phyloP scores from a whole-genome alignment of 805 yeast genomes.

The Candida gorgasii region DNA sequence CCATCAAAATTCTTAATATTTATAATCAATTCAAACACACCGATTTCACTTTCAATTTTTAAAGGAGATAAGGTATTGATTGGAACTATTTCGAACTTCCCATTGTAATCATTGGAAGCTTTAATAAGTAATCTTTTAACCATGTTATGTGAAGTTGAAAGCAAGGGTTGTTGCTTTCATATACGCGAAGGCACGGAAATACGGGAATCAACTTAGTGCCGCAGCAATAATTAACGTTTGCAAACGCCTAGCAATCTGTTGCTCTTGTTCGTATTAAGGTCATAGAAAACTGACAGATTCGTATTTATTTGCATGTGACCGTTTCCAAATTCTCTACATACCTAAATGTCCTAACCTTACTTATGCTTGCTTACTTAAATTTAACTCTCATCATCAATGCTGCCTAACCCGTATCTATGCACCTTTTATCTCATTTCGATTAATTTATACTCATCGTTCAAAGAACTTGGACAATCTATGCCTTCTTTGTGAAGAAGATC shows the following conservation, averaged over 20 bases:
- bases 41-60: conserved; percentile 38
- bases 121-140: conserved; percentile 34
- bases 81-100: conserved; percentile 34
- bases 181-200: background rate
- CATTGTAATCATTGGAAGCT: conserved; percentile 29
- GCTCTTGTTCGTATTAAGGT: too few relatives aligned
- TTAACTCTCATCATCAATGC: too few relatives aligned
- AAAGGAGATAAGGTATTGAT: conserved; percentile 44
- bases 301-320: too few relatives aligned
- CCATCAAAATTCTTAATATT: conserved; percentile 52
- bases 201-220: background rate
- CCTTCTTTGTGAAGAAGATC: conserved; percentile 9
- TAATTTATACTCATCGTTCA: conserved; percentile 8
- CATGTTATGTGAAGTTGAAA: conserved; percentile 10
- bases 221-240: background rate
- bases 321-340: too few relatives aligned
- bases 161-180: conserved; percentile 1
- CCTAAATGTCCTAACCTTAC: too few relatives aligned
- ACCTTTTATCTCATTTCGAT: too few relatives aligned
- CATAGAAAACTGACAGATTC: too few relatives aligned
- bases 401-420: too few relatives aligned
- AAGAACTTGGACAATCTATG: conserved; percentile 18
- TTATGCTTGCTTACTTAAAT: too few relatives aligned
- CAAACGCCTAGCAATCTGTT: too few relatives aligned
- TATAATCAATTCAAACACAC: conserved; percentile 39